Evolutionary conservation across 192 early-diverging fungal genomes (phyloP), one percentile per base, ranked within the genome.

Genomic region (Polychytrium aggregatum): DNA sequence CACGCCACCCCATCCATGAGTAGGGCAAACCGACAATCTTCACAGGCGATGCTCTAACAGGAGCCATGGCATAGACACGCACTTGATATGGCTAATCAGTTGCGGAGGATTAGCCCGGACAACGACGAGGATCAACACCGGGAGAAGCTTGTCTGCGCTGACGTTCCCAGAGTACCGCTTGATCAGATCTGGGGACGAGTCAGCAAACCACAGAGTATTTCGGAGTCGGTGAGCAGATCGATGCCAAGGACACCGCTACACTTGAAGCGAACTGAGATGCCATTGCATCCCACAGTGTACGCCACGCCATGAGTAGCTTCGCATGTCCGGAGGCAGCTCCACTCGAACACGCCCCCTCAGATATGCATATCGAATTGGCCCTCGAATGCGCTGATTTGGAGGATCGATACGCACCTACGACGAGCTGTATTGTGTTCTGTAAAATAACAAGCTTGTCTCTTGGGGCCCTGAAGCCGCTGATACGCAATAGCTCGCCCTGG

Each of bases 41-140:
- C n/a, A n/a, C n/a, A n/a, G n/a, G n/a, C n/a, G n/a, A n/a, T n/a
- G n/a, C n/a, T n/a, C n/a, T n/a, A n/a, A n/a, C n/a, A n/a, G n/a
- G n/a, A n/a, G n/a, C n/a, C n/a, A n/a, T n/a, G 6, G 22, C 27
- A 18, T 13, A 44, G 28, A 22, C 13, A 31, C 53, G 16, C 27
- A 67, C 58, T 72, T 76, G 55, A 76, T 60, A 50, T 76, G 68
- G 40, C 60, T 56, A 40, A 76, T 76, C 31, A 76, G 21, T 48
- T 71, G 65, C n/a, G 73, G 57, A 16, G 73, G 63, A 41, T 66
- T 76, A 8, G 64, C 52, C 16, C 69, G 53, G 22, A 76, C 47
- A 24, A 76, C 50, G 11, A 57, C 53, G 22, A 76, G 52, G 29
- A 76, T 72, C 34, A 76, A 50, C 1, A 54, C 50, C 7, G 73